Base-by-base conservation (phyloP, 2,329 filamentous ascomycete genomes). In the Penicillium sp. region DNA sequence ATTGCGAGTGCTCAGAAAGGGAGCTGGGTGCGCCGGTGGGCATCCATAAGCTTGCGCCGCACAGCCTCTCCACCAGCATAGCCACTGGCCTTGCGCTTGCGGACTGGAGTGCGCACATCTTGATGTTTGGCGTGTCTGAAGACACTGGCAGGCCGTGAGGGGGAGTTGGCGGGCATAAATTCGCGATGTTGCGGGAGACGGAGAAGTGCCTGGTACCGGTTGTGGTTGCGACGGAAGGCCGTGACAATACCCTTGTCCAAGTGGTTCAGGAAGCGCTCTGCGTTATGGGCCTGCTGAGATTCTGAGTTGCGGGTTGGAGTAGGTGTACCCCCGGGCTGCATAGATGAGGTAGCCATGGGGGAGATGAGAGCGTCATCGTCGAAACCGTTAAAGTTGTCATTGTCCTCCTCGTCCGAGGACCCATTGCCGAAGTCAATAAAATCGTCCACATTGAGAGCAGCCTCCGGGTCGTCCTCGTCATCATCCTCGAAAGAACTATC, bases 231-330 rank as follows among this genome's bases (percentile, higher is more conserved):
- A 58, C 90, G 90, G 82, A 95, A 96, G 1, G 91, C 89, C 40
- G 90, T 90, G 38, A 95, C 90, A 14, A 89, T 86, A 59, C 88
- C 85, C 66, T 87, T 85, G 69, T 89, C 87, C 42, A 93, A 86
- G 66, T 89, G 88, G 57, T 83, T 83, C n/a, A 90, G 78, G 57
- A 89, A 82, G 28, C 83, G 82, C 62, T 86, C 79, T 3, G 78
- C 76, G 52, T 69, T 75, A 61, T 60, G 75, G 37, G 66, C 66
- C 45, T 67, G 68, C 46, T 71, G 70, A 25, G 67, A 58, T n/a
- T 76, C 75, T 1, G 65, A 69, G 40, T 65, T 66, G 14, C 76
- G 75, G 33, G 65, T 76, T 3, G 75, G 75, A 8, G 76, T 78
- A 1, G 75, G 74, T 10, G 76, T 76, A 16, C 72, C 70, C 51